Conservation (phyloP, 2,329 filamentous ascomycete genomes). For the Exophiala sideris region DNA sequence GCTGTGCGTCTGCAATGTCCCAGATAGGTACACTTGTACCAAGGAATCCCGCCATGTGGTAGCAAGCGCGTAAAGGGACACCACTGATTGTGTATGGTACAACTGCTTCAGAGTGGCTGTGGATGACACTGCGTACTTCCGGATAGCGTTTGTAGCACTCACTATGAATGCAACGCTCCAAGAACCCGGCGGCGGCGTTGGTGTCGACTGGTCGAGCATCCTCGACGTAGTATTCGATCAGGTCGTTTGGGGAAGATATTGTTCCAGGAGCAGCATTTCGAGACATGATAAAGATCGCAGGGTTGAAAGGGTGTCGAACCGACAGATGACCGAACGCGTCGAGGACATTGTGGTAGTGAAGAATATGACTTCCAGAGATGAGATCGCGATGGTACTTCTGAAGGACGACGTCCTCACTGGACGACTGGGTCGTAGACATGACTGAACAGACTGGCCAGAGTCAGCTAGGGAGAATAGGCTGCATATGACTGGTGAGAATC, state of each 20-base stretch:
- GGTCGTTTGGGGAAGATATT: conserved; percentile 42
- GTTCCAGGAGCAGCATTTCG: conserved; percentile 47
- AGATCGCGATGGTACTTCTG: too few species aligned
- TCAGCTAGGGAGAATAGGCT: too few species aligned
- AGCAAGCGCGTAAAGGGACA: conserved; percentile 40
- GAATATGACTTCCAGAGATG: conserved; percentile 8
- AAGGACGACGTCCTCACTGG: too few species aligned
- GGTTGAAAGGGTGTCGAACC: conserved; percentile 47
- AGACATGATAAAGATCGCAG: conserved; percentile 49
- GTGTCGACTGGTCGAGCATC: conserved; percentile 43
- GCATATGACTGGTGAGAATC: too few species aligned
- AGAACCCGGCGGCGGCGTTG: conserved; percentile 39
- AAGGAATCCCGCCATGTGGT: conserved; percentile 47
- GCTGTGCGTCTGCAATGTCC: conserved; percentile 33
- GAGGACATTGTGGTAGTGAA: conserved; percentile 13
- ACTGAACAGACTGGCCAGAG: too few species aligned
- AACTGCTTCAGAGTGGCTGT: conserved; percentile 45
- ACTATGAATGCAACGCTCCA: conserved; percentile 48
- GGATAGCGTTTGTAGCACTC: conserved; percentile 46
- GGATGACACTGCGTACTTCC: conserved; percentile 41
- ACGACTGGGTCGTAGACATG: too few species aligned
- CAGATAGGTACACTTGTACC: conserved; percentile 33
- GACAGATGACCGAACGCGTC: conserved; percentile 57
- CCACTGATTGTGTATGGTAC: conserved; percentile 43
- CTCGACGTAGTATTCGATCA: conserved; percentile 47